phyloP scores from a whole-genome alignment of 1,139 yeast genomes.

The Scheffersomyces cryptocercus region DNA sequence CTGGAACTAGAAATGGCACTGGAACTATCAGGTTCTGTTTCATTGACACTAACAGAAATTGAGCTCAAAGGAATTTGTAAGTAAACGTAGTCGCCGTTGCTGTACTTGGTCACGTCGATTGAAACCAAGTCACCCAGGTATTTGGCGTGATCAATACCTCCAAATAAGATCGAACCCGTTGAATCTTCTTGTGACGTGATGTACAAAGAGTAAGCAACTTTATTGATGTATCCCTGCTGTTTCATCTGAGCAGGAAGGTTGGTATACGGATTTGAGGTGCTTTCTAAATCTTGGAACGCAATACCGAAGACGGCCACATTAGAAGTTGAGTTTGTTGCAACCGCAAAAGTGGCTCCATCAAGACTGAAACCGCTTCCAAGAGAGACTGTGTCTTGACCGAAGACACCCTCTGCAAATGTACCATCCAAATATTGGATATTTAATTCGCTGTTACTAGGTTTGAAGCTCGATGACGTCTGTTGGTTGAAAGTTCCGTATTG shows the following conservation, averaged over 20 bases:
- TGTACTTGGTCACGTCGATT: slow-evolving; percentile 14
- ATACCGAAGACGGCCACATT: slow-evolving; percentile 63
- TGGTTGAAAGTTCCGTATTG: slow-evolving; percentile 53
- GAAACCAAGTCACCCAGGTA: slow-evolving; percentile 42
- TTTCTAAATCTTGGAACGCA: slow-evolving; percentile 34
- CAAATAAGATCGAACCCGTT: slow-evolving; percentile 54
- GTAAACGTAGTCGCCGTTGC: background rate
- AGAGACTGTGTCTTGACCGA: slow-evolving; percentile 55
- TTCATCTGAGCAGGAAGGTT: slow-evolving; percentile 30
- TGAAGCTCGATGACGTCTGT: slow-evolving; percentile 44
- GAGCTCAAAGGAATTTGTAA: background rate
- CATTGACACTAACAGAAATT: background rate
- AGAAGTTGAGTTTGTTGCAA: slow-evolving; percentile 55
- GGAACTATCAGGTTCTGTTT: background rate
- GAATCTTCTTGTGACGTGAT: slow-evolving; percentile 42
- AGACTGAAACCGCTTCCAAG: slow-evolving; percentile 25
- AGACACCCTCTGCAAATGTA: slow-evolving; percentile 38
- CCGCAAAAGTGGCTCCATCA: slow-evolving; percentile 51
- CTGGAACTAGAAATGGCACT: too few species aligned
- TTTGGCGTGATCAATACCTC: slow-evolving; percentile 59
- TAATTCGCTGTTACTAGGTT: slow-evolving; percentile 42
- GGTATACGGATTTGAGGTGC: slow-evolving; percentile 16
- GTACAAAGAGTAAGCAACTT: slow-evolving; percentile 40
- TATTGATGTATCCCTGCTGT: slow-evolving; percentile 25
- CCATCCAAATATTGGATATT: slow-evolving; percentile 33